Evolutionary conservation across 176 grass and related monocot genomes (phyloP), one percentile per base, ranked within the genome.

Genomic region (Raddia distichophylla): DNA sequence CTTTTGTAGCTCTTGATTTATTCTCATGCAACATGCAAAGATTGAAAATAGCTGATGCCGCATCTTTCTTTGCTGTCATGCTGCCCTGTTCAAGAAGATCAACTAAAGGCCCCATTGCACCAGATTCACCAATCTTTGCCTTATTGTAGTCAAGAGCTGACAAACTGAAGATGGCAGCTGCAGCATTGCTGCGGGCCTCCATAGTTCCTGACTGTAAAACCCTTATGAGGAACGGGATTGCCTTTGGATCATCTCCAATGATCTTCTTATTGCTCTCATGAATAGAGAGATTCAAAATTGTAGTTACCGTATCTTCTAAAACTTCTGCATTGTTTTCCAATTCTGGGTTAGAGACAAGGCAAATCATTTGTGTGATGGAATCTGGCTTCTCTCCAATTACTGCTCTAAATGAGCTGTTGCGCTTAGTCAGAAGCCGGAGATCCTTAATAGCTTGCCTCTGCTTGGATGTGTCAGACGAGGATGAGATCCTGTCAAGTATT

Each of bases 231-330:
- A 94, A 83, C 34, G 86, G 79, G 60, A 92, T 74, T 76, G 74
- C 87, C 48, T 80, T 49, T 53, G 70, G 73, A 67, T 94, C 77
- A 46, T 94, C 91, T 80, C 94, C 94, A 48, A 97, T 75, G 12
- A 92, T 90, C 75, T 92, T 94, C 75, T 92, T 97, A 64, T 97
- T 97, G 85, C 85, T 86, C 43, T 97, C 94, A 69, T 97, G 91
- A 49, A 97, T 90, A 12, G 94, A 97, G 50, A 97, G 75, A 52
- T 97, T 97, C 12, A 97, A 80, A 72, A 97, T 92, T 52, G 89
- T 84, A 2, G 94, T 97, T 43, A 94, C 94, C 10, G 70, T 82
- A 72, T 97, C 91, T 76, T 97, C 89, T 9, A 87, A 44, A 73
- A 94, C 84, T 86, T 97, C 84, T 65, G 63, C 70, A 19, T 81